phyloP scores from a whole-genome alignment of 768 basidiomycete species.

The Floccularia luteovirens region DNA sequence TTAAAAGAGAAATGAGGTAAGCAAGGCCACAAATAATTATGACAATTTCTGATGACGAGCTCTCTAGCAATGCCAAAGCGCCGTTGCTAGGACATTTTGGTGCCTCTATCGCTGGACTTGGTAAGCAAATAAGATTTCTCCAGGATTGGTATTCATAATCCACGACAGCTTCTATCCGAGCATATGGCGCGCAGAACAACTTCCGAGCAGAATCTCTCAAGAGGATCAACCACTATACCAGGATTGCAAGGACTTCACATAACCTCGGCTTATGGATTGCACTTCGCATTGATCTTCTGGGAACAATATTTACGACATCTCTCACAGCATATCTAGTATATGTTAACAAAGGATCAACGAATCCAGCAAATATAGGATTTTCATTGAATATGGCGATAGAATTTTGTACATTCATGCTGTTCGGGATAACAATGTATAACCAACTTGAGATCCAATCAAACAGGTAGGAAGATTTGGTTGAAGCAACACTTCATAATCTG shows the following conservation, averaged over 20 bases:
- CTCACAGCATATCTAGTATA: constrained; percentile 51
- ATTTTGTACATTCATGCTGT: constrained; percentile 50
- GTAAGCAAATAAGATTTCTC: constrained; percentile 14
- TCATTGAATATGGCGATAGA: constrained; percentile 48
- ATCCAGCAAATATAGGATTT: constrained; percentile 41
- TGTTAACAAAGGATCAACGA: constrained; percentile 31
- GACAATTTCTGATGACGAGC: no score
- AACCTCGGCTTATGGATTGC: constrained; percentile 37
- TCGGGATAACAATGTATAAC: constrained; percentile 33
- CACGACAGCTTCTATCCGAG: constrained; percentile 43
- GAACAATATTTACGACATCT: constrained; percentile 42
- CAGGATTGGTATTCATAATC: background rate
- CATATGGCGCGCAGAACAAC: constrained; percentile 47
- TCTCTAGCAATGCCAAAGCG: no score
- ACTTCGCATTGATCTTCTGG: constrained; percentile 51
- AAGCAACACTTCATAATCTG: background rate
- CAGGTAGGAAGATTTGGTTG: constrained; percentile 14
- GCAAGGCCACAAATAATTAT: background rate
- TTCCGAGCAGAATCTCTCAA: constrained; percentile 36
- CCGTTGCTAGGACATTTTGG: no score
- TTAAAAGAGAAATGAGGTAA: constrained; percentile 29
- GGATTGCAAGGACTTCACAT: constrained; percentile 37
- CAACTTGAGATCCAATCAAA: constrained; percentile 11
- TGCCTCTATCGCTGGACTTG: constrained; percentile 42
- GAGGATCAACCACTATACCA: constrained; percentile 46